phyloP scores from a whole-genome alignment of 192 early-diverging fungal genomes.

The Rhizophlyctis rosea region DNA sequence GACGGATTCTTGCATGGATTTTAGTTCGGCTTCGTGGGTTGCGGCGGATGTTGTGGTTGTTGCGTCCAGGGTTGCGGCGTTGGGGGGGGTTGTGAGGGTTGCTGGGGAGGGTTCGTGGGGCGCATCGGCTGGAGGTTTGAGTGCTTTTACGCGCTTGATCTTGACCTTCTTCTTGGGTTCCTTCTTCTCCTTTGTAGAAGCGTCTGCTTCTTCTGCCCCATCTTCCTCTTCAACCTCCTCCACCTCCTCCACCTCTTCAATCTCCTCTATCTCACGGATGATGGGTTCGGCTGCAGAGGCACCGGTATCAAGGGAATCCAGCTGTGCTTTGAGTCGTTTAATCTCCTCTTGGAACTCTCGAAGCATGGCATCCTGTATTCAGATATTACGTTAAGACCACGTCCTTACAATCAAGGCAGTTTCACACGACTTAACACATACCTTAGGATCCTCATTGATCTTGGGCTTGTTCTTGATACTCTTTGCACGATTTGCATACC shows the following conservation, averaged over 20 bases:
- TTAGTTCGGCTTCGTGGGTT: constrained; percentile 16
- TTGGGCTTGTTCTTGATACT: constrained; percentile 71
- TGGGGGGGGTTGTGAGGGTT: constrained; percentile 1
- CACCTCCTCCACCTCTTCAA: constrained; percentile 53
- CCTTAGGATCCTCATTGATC: constrained; percentile 68
- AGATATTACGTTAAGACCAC: neutral
- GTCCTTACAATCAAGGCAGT: constrained; percentile 11
- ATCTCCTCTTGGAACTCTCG: constrained; percentile 68
- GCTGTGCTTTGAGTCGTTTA: constrained; percentile 50
- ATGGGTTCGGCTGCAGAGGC: constrained; percentile 33
- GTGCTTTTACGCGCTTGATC: neutral
- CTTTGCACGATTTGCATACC: constrained; percentile 65
- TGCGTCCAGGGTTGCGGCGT: constrained; percentile 9
- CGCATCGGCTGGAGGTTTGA: neutral
- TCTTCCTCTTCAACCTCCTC: constrained; percentile 40
- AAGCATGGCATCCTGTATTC: constrained; percentile 60
- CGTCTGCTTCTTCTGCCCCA: constrained; percentile 20
- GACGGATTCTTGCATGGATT: constrained; percentile 31
- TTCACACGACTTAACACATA: constrained; percentile 15
- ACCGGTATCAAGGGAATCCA: constrained; percentile 46
- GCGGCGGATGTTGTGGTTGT: constrained; percentile 2
- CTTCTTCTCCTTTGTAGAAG: constrained; percentile 4
- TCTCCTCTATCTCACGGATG: constrained; percentile 48
- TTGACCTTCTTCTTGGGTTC: constrained; percentile 7
- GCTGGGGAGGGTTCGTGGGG: neutral